These are phyloP conservation scores for Spathaspora hagerdaliae DNA, from an alignment of 805 yeast species.

Conservation along the genomic window DNA sequence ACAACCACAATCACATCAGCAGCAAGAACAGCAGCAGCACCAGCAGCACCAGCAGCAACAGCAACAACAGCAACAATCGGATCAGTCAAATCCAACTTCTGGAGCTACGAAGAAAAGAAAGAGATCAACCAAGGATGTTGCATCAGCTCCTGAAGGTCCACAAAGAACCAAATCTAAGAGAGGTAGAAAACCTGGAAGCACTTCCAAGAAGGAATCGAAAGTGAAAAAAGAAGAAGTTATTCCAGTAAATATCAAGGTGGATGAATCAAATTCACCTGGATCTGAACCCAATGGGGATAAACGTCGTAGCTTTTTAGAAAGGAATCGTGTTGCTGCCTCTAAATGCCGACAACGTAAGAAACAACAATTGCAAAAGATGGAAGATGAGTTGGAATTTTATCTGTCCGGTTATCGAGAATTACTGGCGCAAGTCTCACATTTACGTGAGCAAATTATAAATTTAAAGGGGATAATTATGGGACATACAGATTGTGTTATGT, in stretches of 20 bases:
- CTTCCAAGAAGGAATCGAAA: slow-evolving; percentile 4
- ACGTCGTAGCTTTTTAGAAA: slow-evolving; percentile 72
- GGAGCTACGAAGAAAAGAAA: slow-evolving; percentile 3
- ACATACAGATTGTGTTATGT: slow-evolving; percentile 47
- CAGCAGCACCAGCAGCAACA: slow-evolving; percentile 3
- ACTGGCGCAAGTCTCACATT: slow-evolving; percentile 50
- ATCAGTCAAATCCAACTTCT: not conserved
- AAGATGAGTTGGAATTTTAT: slow-evolving; percentile 68
- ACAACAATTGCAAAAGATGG: slow-evolving; percentile 79
- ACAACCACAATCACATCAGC: slow-evolving; percentile 8
- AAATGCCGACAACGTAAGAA: slow-evolving; percentile 94
- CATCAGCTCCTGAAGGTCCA: not conserved
- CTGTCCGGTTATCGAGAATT: slow-evolving; percentile 67
- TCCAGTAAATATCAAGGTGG: not conserved
- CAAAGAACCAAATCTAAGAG: not conserved
- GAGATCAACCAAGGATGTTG: not conserved
- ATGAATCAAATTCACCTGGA: too few relatives aligned
- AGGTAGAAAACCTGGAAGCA: slow-evolving; percentile 3
- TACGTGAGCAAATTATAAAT: slow-evolving; percentile 54
- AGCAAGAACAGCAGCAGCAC: slow-evolving; percentile 7
- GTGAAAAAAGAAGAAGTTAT: slow-evolving; percentile 6
- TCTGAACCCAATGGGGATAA: slow-evolving; percentile 37
- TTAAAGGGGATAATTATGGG: slow-evolving; percentile 44
- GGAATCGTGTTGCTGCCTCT: slow-evolving; percentile 93
- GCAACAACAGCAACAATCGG: slow-evolving; percentile 6